Evolutionary conservation across 2,329 filamentous ascomycete genomes (phyloP).

Genomic region (Aureobasidium lini): DNA sequence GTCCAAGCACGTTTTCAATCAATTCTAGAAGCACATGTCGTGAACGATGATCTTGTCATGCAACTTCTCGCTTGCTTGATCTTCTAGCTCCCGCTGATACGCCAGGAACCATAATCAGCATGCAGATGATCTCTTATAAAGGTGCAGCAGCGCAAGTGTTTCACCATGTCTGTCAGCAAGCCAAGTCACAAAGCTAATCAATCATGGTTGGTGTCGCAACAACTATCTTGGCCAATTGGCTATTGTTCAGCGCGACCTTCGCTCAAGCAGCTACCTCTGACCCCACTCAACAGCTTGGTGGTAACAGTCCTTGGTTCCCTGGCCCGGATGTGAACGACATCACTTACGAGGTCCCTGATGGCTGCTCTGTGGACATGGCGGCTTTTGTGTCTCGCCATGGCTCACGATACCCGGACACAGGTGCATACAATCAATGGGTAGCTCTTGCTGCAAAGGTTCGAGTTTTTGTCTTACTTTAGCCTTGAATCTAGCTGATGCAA

Average conservation of each 20-base stretch:
- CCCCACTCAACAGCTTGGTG: constrained; percentile 28
- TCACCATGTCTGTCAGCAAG: neutral
- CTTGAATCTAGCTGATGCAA: neutral
- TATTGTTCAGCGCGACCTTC: neutral
- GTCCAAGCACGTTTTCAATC: neutral
- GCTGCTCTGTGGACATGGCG: constrained; percentile 53
- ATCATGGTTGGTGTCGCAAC: neutral
- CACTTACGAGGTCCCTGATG: constrained; percentile 45
- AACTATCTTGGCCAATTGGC: neutral
- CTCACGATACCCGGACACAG: constrained; percentile 54
- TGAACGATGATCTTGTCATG: neutral
- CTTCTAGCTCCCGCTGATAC: neutral
- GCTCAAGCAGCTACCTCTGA: neutral
- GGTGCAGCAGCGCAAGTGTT: neutral
- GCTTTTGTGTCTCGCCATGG: constrained; percentile 56
- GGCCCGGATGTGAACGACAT: constrained; percentile 31
- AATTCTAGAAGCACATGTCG: neutral
- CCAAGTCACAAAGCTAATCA: neutral
- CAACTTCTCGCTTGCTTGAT: neutral
- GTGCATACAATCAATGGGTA: constrained; percentile 52
- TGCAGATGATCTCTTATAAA: neutral
- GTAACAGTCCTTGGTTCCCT: constrained; percentile 32
- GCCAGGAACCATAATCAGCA: neutral
- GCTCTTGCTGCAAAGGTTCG: constrained; percentile 23
- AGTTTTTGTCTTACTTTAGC: neutral